phyloP scores from a whole-genome alignment of 2,329 filamentous ascomycete species.

The Trichoderma sp. region DNA sequence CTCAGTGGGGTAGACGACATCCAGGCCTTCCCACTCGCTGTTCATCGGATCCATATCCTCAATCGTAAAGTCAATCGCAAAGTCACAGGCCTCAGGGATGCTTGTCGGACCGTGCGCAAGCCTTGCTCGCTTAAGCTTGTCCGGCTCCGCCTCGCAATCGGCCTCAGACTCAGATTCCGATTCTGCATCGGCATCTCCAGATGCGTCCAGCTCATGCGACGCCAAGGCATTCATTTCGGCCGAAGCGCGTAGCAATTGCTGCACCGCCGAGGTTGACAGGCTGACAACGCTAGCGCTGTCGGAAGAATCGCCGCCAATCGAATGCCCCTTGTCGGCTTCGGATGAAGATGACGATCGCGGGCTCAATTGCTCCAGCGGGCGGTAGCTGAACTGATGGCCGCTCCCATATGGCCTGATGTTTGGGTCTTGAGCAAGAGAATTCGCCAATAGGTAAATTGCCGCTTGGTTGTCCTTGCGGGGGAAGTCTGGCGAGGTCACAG shows the following conservation, averaged over 20 bases:
- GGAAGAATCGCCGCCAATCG: conserved; percentile 35
- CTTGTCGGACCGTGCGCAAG: conserved; percentile 22
- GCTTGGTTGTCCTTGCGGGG: conserved; percentile 40
- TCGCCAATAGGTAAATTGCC: conserved; percentile 37
- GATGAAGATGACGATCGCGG: conserved; percentile 40
- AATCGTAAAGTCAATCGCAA: conserved; percentile 47
- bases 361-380: conserved; percentile 41
- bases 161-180: conserved; percentile 26
- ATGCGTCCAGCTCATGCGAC: conserved; percentile 26
- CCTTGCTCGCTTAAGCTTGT: conserved; percentile 19
- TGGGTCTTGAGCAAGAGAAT: conserved; percentile 39
- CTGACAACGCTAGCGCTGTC: conserved; percentile 35
- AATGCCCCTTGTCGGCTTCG: conserved; percentile 29
- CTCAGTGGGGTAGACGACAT: conserved; percentile 47
- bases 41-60: conserved; percentile 53
- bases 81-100: conserved; percentile 32
- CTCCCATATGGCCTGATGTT: conserved; percentile 47
- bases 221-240: conserved; percentile 23
- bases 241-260: conserved; percentile 26
- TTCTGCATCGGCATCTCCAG: conserved; percentile 30
- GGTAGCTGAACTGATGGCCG: conserved; percentile 48
- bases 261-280: conserved; percentile 32
- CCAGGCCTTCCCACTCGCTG: conserved; percentile 46
- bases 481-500: conserved; percentile 43
- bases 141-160: conserved; percentile 29